Evolutionary conservation across 1,284 basidiomycete genomes (phyloP).

Genomic region (Ustilago sp.): DNA sequence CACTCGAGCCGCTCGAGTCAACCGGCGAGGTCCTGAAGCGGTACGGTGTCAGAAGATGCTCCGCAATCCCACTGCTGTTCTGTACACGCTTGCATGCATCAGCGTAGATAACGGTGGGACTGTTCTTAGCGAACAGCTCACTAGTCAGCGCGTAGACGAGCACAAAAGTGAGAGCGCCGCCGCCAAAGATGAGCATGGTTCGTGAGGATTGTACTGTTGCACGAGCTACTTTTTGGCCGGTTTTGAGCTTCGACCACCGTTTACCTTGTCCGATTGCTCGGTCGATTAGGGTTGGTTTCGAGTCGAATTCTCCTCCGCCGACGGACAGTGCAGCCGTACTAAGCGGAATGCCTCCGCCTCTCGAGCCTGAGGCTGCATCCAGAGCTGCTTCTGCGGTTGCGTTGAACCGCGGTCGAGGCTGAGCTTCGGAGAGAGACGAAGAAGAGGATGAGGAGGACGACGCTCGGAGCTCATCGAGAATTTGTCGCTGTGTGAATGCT

Average conservation of each 20-base stretch:
- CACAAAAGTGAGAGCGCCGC: conserved; percentile 74
- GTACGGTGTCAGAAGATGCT: conserved; percentile 59
- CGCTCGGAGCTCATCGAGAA: conserved; percentile 39
- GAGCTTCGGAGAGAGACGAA: conserved; percentile 33
- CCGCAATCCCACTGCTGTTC: conserved; percentile 73
- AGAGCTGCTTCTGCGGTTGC: conserved; percentile 50
- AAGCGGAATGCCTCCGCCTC: conserved; percentile 39
- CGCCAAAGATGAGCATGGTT: conserved; percentile 80
- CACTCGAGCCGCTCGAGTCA: conserved; percentile 33
- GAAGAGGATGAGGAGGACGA: conserved; percentile 32
- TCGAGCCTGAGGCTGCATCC: conserved; percentile 30
- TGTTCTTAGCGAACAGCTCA: conserved; percentile 91
- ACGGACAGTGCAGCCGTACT: conserved; percentile 37
- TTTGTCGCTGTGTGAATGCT: conserved; percentile 47
- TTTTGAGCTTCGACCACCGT: conserved; percentile 82
- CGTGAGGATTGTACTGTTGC: conserved; percentile 80
- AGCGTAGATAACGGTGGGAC: conserved; percentile 87
- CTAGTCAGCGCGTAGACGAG: conserved; percentile 85
- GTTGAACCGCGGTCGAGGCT: conserved; percentile 37
- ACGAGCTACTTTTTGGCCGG: conserved; percentile 84
- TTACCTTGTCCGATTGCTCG: conserved; percentile 64
- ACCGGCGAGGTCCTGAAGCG: conserved; percentile 55
- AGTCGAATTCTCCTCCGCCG: conserved; percentile 16
- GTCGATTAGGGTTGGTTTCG: conserved; percentile 34
- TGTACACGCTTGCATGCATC: conserved; percentile 87